These are phyloP conservation scores for Trichophyton equinum DNA, from an alignment of 2,329 filamentous ascomycete species.

Conservation along the genomic window DNA sequence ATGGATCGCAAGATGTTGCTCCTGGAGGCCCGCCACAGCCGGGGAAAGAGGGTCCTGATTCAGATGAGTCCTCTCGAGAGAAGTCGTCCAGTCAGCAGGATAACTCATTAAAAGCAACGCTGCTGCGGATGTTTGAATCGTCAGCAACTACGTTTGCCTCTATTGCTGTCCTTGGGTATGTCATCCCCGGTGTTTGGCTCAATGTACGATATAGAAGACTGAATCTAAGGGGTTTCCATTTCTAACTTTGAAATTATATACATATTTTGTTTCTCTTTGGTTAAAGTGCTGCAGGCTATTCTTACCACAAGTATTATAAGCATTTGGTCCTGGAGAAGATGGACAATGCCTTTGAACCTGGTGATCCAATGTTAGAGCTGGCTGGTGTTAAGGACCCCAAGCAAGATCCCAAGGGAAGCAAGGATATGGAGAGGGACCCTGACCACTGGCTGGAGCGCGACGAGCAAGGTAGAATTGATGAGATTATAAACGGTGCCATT, in stretches of 20 bases:
- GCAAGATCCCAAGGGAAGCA: slow-evolving; percentile 25
- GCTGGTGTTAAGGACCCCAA: slow-evolving; percentile 42
- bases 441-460: slow-evolving; percentile 72
- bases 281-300: slow-evolving; percentile 51
- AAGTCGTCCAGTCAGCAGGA: slow-evolving; percentile 15
- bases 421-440: slow-evolving; percentile 21
- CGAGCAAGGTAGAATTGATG: slow-evolving; percentile 70
- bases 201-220: background rate
- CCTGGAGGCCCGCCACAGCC: slow-evolving; percentile 11
- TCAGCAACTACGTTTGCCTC: slow-evolving; percentile 66
- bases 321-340: slow-evolving; percentile 84
- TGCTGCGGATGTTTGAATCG: slow-evolving; percentile 56
- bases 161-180: slow-evolving; percentile 52
- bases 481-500: slow-evolving; percentile 62
- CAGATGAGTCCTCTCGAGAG: slow-evolving; percentile 20
- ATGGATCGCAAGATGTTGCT: slow-evolving; percentile 12
- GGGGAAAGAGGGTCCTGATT: slow-evolving; percentile 15
- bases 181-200: slow-evolving; percentile 38
- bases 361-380: slow-evolving; percentile 76
- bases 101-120: slow-evolving; percentile 26
- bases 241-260: slow-evolving; percentile 9
- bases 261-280: background rate
- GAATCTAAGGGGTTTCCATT: background rate
- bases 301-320: slow-evolving; percentile 79
- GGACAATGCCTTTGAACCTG: slow-evolving; percentile 77